Base-by-base conservation (phyloP, 768 basidiomycete genomes). In the Tephrocybe sp. region DNA sequence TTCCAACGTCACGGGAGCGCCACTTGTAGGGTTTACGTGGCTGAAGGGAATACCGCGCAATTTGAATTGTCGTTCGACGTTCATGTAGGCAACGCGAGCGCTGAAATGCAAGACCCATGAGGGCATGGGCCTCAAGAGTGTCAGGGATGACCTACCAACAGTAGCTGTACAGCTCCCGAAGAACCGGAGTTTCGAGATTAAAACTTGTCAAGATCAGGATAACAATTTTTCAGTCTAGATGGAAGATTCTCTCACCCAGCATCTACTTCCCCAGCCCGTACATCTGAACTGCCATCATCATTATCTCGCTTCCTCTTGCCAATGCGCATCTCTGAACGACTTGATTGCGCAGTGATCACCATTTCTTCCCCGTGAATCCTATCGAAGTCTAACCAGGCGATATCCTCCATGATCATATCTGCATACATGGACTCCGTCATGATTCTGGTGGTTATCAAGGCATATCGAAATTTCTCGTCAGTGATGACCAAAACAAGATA, bases 31-130 rank as follows among this genome's bases (percentile, higher is more conserved):
- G 55, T 82, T 84, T 60, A 93, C 86, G 41, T 88, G 80, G 2
- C 75, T 82, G 60, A 84, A 92, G 0, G 86, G 85, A 43, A 96
- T 94, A 19, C 78, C 78, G 24, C 88, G 86, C 18, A 82, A 67
- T 65, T 93, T 92, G 65, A 97, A 81, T 64, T 96, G 93, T 37
- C 81, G 76, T 67, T 97, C 92, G 46, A 98, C 84, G 59, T 86
- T 90, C 55, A 83, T 87, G 60, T 90, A 90, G n/a, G 92, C 87
- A 15, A 94, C 89, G 15, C 92, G 87, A 9, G 92, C 93, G 60
- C 92, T 95, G 52, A 30, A 13, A 41, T 31, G 30, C 11, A 27
- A 28, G 52, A 44, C 21, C 24, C 4, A 30, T 9, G 6, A 16
- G 12, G 15, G 4, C 25, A 25, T 35, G 34, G 32, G 11, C 13